Evolutionary conservation across 768 basidiomycete species (phyloP).

Genomic region (Phlegmacium glaucopus): DNA sequence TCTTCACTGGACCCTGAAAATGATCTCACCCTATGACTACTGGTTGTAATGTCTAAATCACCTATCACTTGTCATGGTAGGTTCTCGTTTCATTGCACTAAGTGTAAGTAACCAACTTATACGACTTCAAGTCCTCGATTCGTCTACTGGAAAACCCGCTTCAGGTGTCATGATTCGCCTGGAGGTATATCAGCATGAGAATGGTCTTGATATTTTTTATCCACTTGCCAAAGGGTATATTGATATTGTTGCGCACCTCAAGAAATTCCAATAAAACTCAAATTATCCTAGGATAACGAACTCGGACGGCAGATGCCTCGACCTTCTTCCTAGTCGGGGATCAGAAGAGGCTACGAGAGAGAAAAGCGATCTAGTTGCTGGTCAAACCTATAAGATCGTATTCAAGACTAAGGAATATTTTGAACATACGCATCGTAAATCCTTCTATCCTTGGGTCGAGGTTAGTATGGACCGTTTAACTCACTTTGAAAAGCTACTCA

Average conservation of each 20-base stretch:
- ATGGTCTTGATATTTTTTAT: conserved; percentile 45
- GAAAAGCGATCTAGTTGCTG: conserved; percentile 46
- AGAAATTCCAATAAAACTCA: conserved; percentile 4
- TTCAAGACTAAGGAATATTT: conserved; percentile 88
- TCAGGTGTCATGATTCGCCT: conserved; percentile 58
- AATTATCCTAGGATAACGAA: conserved; percentile 59
- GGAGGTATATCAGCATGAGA: conserved; percentile 28
- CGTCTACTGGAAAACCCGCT: conserved; percentile 80
- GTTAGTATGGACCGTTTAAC: conserved; percentile 34
- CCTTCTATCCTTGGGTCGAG: conserved; percentile 92
- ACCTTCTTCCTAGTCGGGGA: conserved; percentile 59
- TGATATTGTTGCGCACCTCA: background rate
- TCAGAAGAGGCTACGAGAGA: conserved; percentile 41
- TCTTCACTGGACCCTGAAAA: background rate
- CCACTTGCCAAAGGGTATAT: conserved; percentile 60
- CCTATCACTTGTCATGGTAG: conserved; percentile 91
- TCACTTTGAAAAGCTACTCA: conserved; percentile 1
- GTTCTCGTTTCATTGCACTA: conserved; percentile 8
- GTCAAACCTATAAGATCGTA: conserved; percentile 74
- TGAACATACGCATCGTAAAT: conserved; percentile 52
- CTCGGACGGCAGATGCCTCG: conserved; percentile 76
- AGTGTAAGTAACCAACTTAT: background rate
- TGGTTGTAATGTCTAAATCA: conserved; percentile 40
- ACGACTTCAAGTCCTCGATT: conserved; percentile 68
- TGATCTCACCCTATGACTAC: background rate